Base-by-base conservation (phyloP, 805 yeast genomes). In the Yarrowia deformans region DNA sequence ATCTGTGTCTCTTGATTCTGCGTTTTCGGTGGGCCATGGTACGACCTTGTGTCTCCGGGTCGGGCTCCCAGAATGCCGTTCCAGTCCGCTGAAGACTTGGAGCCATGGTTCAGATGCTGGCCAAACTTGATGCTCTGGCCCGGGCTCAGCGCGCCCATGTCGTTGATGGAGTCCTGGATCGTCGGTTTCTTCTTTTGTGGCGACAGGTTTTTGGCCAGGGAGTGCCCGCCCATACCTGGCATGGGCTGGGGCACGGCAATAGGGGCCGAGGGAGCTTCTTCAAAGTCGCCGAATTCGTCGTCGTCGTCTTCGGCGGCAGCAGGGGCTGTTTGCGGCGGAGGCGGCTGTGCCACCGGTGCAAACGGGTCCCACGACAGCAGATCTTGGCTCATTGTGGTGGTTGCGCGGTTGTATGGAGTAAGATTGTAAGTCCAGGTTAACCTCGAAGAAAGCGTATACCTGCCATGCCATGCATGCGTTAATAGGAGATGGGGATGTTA, bases 281-380 rank as follows among this genome's bases (percentile, higher is more conserved):
- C 88, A 73, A 74, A 74, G 32, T 74, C 76, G 23, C 81, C 89
- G 58, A 87, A 85, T 72, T 82, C 85, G 54, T 74, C 76, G 32
- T 73, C 75, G 29, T 70, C 66, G 52, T 60, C 66, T 5, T 39
- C 19, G 16, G 34, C 52, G 5, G 58, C 5, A 4, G 32, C 40
- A 5, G 23, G 64, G 3, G 19, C 52, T 6, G 63, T 16, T 16
- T 40, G 63, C 2, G 63, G 35, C 40, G 49, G 37, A 1, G 23
- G 61, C 18, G 37, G 46, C 29, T 42, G 63, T 0, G 63, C 23
- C 8, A 60, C 66, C 12, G 66, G 66, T 19, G 66, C 66, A 34
- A 60, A 60, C 40, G 66, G 66, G 10, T 60, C 66, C 66, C 66
- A 60, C 2, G 50, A 43, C 9, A 60, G 32, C 66, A 60, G 34